Conservation (phyloP, 140 eudicot species). For the Erigeron philadelphicus region DNA sequence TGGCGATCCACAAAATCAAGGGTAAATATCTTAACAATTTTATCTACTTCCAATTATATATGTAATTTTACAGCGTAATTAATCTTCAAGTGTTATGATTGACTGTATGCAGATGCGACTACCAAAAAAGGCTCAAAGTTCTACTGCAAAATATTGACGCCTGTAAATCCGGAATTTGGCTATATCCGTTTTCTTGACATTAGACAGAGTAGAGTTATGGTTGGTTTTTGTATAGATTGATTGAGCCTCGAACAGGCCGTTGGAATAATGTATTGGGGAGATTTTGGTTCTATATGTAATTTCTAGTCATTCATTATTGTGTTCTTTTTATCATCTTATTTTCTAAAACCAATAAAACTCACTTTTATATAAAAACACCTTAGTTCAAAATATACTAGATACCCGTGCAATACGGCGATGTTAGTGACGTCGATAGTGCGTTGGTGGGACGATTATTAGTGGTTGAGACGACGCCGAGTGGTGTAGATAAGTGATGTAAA, state of each 20-base stretch:
- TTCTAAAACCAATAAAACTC: no score
- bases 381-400: no score
- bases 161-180: conserved; percentile 1
- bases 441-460: no score
- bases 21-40: conserved; percentile 30
- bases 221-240: background rate
- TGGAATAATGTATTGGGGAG: background rate
- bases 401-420: no score
- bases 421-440: no score
- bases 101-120: conserved; percentile 61
- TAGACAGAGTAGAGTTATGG: conserved; percentile 2
- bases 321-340: no score
- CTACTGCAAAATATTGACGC: conserved; percentile 25
- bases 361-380: no score
- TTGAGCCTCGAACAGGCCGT: background rate
- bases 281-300: no score
- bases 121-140: conserved; percentile 43
- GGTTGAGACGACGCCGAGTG: no score
- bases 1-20: conserved; percentile 74
- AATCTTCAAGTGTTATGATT: background rate
- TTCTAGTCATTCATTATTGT: no score
- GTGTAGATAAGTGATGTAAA: no score
- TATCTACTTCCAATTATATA: background rate
- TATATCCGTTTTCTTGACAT: conserved; percentile 1
- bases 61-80: background rate